These are phyloP conservation scores for Claviceps lovelessii DNA, from an alignment of 2,329 filamentous ascomycete species.

Conservation along the genomic window DNA sequence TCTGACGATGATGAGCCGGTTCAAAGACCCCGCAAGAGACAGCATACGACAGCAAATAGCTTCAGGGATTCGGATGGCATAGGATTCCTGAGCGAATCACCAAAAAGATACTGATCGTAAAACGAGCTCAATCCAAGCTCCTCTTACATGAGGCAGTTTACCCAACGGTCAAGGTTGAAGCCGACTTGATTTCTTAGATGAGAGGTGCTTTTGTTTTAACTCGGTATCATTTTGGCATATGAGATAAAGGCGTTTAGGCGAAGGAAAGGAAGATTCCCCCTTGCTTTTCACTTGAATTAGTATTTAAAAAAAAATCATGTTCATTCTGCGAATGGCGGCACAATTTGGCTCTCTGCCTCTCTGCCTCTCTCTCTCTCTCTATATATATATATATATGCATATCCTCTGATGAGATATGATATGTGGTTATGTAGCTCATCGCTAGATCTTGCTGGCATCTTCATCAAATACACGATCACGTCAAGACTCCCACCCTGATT, in stretches of 20 bases:
- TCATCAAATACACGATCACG: no score
- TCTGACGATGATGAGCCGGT: slow-evolving; percentile 37
- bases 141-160: neutral
- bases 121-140: neutral
- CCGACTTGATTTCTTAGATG: neutral
- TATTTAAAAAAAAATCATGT: neutral
- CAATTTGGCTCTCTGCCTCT: neutral
- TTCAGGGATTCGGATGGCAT: slow-evolving; percentile 8
- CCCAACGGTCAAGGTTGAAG: neutral
- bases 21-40: slow-evolving; percentile 33
- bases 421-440: no score
- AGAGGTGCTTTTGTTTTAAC: neutral
- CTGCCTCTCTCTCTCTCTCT: no score
- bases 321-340: neutral
- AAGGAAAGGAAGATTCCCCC: slow-evolving; percentile 14
- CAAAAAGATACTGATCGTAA: slow-evolving; percentile 8
- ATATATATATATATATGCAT: no score
- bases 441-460: no score
- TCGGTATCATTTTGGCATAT: slow-evolving; percentile 6
- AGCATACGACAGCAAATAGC: slow-evolving; percentile 18
- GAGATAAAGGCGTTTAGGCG: slow-evolving; percentile 11
- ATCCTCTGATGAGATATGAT: no score
- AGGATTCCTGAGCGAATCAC: slow-evolving; percentile 12
- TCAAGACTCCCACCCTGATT: no score
- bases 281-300: slow-evolving; percentile 1